phyloP scores from a whole-genome alignment of 225 moss, liverwort and hornwort genomes.

The Straminergon stramineum region DNA sequence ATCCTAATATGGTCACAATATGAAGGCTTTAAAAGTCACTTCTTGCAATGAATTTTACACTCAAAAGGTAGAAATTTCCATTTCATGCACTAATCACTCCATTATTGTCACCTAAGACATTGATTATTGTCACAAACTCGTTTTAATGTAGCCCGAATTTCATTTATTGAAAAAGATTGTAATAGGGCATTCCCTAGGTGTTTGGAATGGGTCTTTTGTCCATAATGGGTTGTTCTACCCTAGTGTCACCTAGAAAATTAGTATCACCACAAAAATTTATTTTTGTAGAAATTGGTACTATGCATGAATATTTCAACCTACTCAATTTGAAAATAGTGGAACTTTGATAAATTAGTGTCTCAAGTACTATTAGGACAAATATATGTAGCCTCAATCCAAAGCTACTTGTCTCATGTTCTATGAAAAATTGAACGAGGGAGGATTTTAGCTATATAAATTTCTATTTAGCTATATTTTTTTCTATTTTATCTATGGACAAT shows the following conservation, averaged over 20 bases:
- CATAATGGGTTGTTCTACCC: background rate
- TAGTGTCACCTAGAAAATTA: background rate
- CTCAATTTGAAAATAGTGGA: background rate
- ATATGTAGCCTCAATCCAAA: background rate
- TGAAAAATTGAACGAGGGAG: background rate
- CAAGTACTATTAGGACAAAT: background rate
- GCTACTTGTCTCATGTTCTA: background rate
- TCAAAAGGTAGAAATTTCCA: background rate
- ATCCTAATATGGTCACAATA: rapidly evolving
- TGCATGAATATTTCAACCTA: background rate
- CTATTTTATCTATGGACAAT: background rate
- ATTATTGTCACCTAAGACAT: rapidly evolving
- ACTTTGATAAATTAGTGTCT: background rate
- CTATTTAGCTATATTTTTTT: no score
- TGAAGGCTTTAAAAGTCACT: background rate
- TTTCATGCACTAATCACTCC: background rate
- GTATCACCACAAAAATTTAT: no score
- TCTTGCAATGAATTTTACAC: background rate
- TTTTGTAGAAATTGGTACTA: background rate
- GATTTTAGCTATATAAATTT: background rate
- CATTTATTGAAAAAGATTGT: background rate
- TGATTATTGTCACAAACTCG: no score
- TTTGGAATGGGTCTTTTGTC: background rate
- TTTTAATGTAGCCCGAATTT: background rate
- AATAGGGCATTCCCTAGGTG: background rate